Evolutionary conservation across 768 basidiomycete species (phyloP).

Genomic region (Russula virescens): DNA sequence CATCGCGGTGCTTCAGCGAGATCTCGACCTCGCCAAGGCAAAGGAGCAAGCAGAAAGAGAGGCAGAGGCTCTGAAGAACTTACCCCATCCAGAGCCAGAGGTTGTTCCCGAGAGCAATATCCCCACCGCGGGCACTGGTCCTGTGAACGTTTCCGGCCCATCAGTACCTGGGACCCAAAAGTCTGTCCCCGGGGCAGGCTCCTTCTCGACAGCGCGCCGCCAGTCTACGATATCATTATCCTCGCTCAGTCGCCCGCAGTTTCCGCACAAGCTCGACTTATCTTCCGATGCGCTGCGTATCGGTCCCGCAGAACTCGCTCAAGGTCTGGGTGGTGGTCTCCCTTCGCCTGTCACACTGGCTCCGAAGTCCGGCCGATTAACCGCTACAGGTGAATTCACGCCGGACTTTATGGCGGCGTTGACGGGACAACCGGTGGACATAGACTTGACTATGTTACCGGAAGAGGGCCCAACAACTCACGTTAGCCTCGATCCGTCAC

Average conservation of each 20-base stretch:
- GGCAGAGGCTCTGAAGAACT: conserved; percentile 30
- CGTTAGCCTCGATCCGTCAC: conserved; percentile 32
- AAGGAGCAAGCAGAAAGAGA: conserved; percentile 37
- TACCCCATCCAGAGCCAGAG: conserved; percentile 28
- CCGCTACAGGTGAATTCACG: conserved; percentile 42
- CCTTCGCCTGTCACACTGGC: conserved; percentile 79
- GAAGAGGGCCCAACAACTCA: conserved; percentile 30
- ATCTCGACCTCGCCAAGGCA: conserved; percentile 48
- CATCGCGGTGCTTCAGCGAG: conserved; percentile 65
- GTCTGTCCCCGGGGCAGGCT: conserved; percentile 32
- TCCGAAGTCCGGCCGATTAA: conserved; percentile 60
- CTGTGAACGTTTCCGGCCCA: conserved; percentile 18
- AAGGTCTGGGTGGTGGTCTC: conserved; percentile 54
- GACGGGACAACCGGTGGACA: conserved; percentile 38
- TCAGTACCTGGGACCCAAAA: conserved; percentile 33
- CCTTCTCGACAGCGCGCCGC: conserved; percentile 42
- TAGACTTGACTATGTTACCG: conserved; percentile 45
- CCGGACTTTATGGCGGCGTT: conserved; percentile 60
- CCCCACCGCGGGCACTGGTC: conserved; percentile 1
- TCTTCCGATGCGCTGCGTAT: conserved; percentile 64
- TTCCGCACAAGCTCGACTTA: conserved; percentile 75
- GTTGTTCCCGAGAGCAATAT: conserved; percentile 4
- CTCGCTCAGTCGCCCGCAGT: conserved; percentile 63
- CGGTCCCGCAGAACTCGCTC: conserved; percentile 53
- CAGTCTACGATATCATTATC: conserved; percentile 77